phyloP scores from a whole-genome alignment of 75 land plant genomes.

The Pinus taeda region DNA sequence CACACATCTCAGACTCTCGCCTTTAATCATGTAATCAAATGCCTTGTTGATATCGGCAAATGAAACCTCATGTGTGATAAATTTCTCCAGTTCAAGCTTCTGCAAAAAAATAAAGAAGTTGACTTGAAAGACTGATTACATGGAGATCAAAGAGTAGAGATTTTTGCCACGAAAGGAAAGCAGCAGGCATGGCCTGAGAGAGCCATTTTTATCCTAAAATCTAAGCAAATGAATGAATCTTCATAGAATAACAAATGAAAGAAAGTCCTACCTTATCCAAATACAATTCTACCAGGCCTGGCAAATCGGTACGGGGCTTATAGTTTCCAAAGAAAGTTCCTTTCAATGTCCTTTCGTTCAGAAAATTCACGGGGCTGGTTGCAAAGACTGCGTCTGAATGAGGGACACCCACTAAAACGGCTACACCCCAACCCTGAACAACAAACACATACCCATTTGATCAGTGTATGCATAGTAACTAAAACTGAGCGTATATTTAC shows the following conservation, averaged over 20 bases:
- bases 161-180: neutral
- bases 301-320: conserved; percentile 35
- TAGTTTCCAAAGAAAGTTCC: conserved; percentile 50
- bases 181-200: neutral
- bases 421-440: conserved; percentile 32
- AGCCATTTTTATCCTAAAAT: no score
- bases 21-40: conserved; percentile 58
- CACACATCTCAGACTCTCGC: conserved; percentile 75
- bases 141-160: no score
- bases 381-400: conserved; percentile 8
- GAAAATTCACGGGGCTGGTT: conserved; percentile 18
- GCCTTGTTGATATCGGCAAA: conserved; percentile 89
- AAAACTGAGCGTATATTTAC: no score
- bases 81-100: conserved; percentile 81
- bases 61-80: conserved; percentile 67
- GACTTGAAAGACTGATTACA: no score
- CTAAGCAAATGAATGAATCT: no score
- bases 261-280: conserved; percentile 38
- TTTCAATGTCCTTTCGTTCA: conserved; percentile 28
- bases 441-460: neutral
- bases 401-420: conserved; percentile 26
- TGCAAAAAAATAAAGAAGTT: conserved; percentile 17
- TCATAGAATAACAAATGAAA: neutral
- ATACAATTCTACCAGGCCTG: conserved; percentile 42
- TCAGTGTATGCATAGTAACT: no score